Evolutionary conservation across 1,139 yeast genomes (phyloP), one percentile per base, ranked within the genome.

Genomic region (Kodamaea sp.): DNA sequence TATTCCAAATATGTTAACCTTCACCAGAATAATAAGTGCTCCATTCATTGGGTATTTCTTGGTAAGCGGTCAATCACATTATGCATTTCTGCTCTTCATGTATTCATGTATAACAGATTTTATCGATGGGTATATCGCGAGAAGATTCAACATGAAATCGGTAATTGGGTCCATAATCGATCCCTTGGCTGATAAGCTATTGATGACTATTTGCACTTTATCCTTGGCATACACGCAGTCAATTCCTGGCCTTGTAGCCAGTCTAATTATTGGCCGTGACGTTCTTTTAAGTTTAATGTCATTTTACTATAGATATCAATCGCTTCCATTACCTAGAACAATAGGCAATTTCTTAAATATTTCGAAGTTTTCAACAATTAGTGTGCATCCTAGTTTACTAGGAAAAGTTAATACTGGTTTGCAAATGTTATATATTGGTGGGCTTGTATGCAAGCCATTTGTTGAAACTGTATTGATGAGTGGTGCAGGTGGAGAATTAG

Each of bases 41-140:
- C 99, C 98, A 0, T 62, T 81, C 8, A 79, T 92, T 31, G 97
- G 97, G 0, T 85, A 84, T 52, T 75, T 79, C 50, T 79, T 92
- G 6, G 70, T 86, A 12, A 66, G 76, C 11, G 79, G 81, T 8
- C 75, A 84, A 31, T 65, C 84, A 2, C 62, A 69, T 9, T 65
- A 73, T 36, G 96, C 97, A 0, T 65, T 88, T 37, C 74, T 79
- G 3, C 57, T 92, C 12, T 92, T 92, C 60, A 73, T 81, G 0
- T 88, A 87, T 53, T 89, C 97, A 0, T 86, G 97, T 49, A 58
- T 89, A 8, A 90, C 98, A 0, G 99, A 94, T 58, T 82, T 86
- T 49, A 63, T 90, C 22, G 99, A 94, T 59, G 98, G 99, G 0
- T 86, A 65, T 54, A 78, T 94, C 48, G 98, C 99, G 7, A 71